A percentile compares a stretch with the other conserved stretches of the same genome.
These are phyloP conservation scores for Colletotrichum gloeosporioides DNA, from an alignment of 2,329 filamentous ascomycete genomes.

Conservation along the genomic window DNA sequence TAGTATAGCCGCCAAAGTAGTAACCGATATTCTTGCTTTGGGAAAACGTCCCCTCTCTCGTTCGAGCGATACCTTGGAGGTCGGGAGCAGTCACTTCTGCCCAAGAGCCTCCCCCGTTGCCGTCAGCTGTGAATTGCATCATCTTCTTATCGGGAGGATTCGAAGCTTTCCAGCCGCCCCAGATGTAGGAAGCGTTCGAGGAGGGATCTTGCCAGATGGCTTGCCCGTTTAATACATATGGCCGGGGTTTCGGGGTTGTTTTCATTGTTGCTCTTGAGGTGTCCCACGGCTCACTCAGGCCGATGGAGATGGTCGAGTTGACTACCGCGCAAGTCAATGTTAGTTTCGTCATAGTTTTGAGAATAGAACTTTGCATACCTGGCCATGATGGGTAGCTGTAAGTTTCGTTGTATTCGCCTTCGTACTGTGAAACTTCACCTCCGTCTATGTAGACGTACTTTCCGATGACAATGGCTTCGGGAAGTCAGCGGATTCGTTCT, in stretches of 20 bases:
- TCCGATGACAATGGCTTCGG: not conserved
- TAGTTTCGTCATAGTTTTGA: not conserved
- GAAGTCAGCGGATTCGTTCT: not conserved
- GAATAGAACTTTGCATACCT: fast-evolving
- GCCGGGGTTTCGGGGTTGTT: fast-evolving
- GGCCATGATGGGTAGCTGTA: not conserved
- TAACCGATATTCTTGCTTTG: not conserved
- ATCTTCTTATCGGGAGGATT: fast-evolving
- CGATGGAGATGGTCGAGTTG: not conserved
- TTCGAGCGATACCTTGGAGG: not conserved
- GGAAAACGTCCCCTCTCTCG: not conserved
- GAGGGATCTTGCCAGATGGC: not conserved
- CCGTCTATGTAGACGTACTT: not conserved
- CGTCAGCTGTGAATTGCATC: fast-evolving
- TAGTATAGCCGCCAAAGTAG: not conserved
- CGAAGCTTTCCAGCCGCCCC: not conserved
- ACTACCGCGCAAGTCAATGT: fast-evolving
- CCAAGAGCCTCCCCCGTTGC: fast-evolving
- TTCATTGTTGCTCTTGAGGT: not conserved
- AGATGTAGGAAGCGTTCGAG: fast-evolving
- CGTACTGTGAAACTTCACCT: not conserved
- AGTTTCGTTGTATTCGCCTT: not conserved
- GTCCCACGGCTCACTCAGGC: not conserved
- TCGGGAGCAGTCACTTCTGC: not conserved
- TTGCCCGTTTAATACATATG: fast-evolving